Conservation (phyloP, 2,329 filamentous ascomycete genomes). For the Neurospora sp. region DNA sequence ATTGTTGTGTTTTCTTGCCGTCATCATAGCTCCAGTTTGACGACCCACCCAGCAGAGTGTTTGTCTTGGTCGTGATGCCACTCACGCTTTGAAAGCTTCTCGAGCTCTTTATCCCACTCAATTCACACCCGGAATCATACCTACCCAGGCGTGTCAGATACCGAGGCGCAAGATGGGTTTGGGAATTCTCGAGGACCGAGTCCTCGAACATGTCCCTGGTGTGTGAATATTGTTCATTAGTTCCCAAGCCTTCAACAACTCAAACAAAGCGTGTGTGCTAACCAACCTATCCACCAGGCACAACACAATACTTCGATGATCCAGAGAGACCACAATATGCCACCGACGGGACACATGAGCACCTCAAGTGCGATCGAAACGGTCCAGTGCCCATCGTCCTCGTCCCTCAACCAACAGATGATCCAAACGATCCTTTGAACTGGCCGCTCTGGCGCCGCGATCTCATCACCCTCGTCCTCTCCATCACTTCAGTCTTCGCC, state of each 20-base stretch:
- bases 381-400: slow-evolving; percentile 64
- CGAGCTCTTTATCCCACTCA: not conserved
- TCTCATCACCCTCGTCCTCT: slow-evolving; percentile 67
- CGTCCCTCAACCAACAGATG: slow-evolving; percentile 78
- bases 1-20: not conserved
- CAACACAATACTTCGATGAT: slow-evolving; percentile 55
- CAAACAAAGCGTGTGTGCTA: not conserved
- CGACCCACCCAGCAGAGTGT: not conserved
- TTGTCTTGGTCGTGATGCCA: not conserved
- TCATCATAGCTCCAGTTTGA: not conserved
- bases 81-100: not conserved
- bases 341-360: slow-evolving; percentile 26
- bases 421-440: slow-evolving; percentile 77
- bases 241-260: not conserved
- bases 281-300: slow-evolving; percentile 31
- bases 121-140: not conserved
- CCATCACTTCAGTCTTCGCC: slow-evolving; percentile 70
- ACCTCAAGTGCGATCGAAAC: slow-evolving; percentile 62
- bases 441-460: slow-evolving; percentile 87
- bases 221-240: slow-evolving; percentile 17
- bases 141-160: slow-evolving; percentile 1
- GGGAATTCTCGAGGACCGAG: slow-evolving; percentile 60
- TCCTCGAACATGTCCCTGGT: slow-evolving; percentile 66
- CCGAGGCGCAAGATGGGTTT: slow-evolving; percentile 46
- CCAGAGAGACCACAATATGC: slow-evolving; percentile 36